Evolutionary conservation across 148 eudicot species (phyloP), one percentile per base, ranked within the genome.

Genomic region (Oxyria digyna): DNA sequence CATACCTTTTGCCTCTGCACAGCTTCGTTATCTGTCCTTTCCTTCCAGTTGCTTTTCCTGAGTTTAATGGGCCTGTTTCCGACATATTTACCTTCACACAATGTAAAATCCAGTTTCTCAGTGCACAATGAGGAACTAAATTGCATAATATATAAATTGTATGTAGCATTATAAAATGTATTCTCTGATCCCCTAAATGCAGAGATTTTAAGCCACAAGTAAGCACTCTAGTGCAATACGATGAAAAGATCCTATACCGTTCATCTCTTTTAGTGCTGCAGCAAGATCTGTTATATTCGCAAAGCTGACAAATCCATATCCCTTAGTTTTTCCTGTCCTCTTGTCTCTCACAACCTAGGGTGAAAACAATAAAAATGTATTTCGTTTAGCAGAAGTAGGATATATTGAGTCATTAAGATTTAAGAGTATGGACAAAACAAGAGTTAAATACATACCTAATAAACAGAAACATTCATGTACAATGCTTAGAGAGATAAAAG

Each of bases 1-100:
- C 20, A 23, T 52, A 89, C 98, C 96, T 84, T 90, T 42, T 93
- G 97, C 77, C 81, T 90, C 68, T 80, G 87, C 70, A 88, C 42
- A 31, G 98, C 98, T 43, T 90, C 96, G 29, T 70, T 11, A 73
- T 93, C 97, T 66, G 84, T 93, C 81, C 98, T 87, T 66, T 93
- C 98, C 54, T 71, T 93, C 98, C 98, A 93, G 40, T 84, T 93
- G 85, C 98, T 93, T 82, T 90, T 93, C 1, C 95, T 87, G 68
- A 93, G 78, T 82, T 93, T 89, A 67, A 93, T 88, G 33, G 98
- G 98, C 63, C 98, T 86, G 70, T 93, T 93, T 67, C 98, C 98
- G 75, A 93, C 98, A 76, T 93, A 93, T 75, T 93, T 93, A 46
- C 96, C 98, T 93, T 59, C 65, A 29, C 18, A 59, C 37, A 62